Base-by-base conservation (phyloP, 192 early-diverging fungal species). In the Coemansia sp. region DNA sequence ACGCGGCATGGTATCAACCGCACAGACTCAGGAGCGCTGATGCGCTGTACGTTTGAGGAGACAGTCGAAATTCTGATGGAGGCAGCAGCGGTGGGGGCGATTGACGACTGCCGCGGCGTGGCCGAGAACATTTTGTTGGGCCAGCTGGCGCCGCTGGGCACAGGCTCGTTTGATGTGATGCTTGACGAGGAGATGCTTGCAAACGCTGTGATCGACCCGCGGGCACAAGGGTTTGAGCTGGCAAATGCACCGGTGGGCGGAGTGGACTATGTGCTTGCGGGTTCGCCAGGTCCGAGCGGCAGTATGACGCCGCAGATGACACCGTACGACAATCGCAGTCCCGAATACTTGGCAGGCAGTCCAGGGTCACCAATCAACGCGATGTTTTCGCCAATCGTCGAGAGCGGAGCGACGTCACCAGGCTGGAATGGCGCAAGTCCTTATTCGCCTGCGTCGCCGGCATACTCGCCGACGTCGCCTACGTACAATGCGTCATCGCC, bases 31-130 rank as follows among this genome's bases (percentile, higher is more conserved):
- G 94, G 94, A 50, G 94, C 92, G 9, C 79, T 99, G 51, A 94
- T 96, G 85, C 87, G 95, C 39, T 92, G 91, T 60, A 95, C 97
- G 9, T 99, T 99, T 59, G 97, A 99, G 82, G 97, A 99, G 83
- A 98, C 97, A 0, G 97, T 99, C 0, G 97, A 99, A 82, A 90
- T 97, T 74, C 86, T 99, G 65, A 91, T 99, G 86, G 94, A 97
- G 35, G 93, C 95, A 4, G 94, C 97, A 4, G 87, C 90, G 39
- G 86, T 87, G 19, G 97, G 94, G 60, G 91, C 95, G 68, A 32
- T 93, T 50, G 97, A 99, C 77, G 92, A 94, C 75, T 98, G 95
- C 74, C 87, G 87, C 68, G 97, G 97, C 53, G 97, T 99, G 35
- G 93, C 94, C 3, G 97, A 97, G 73, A 96, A 94, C 78, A 96